Evolutionary conservation across 2,329 filamentous ascomycete species (phyloP), one percentile per base, ranked within the genome.

Genomic region (Davidsoniella neocaledoniae): DNA sequence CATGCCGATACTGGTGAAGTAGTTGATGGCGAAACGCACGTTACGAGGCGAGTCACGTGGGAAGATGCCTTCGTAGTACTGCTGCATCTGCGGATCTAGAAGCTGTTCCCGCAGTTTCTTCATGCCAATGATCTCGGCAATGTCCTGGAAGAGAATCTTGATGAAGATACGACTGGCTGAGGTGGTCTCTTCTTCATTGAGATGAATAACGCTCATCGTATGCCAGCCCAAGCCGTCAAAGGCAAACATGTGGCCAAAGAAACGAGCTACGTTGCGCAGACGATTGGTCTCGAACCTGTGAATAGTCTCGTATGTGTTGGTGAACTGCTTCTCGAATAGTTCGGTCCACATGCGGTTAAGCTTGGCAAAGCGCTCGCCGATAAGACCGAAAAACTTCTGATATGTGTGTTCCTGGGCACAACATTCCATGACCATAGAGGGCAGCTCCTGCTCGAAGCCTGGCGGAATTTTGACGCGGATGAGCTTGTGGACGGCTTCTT

Each of bases 1-100:
- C 84, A 98, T 93, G 52, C 88, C 87, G 59, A 98, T 94, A 59
- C 87, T 91, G 8, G 91, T 98, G 64, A 98, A 96, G 72, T 95
- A 98, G 67, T 98, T 98, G 79, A 98, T 94, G 46, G 88, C 86
- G 71, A 98, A 98, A 49, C 90, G 80, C 38, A 88, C 87, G 65
- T 95, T 91, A 61, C 85, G 81, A 21, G 87, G 78, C 59, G 87
- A 86, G 62, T 96, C 88, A 54, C 72, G 81, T 0, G 91, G 91
- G 71, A 98, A 96, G 41, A 98, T 69, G 26, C 90, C 90, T 38
- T 81, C 77, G 53, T 95, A 77, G 61, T 77, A 83, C 46, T 86
- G 78, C 54, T 81, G 79, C 38, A 96, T 70, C 46, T 78, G 74
- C 41, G 91, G 83, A 57, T 94, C 87, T 56, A 73, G 77, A 65